Conservation (phyloP, 2,329 filamentous ascomycete genomes). For the Setomelanomma holmii region DNA sequence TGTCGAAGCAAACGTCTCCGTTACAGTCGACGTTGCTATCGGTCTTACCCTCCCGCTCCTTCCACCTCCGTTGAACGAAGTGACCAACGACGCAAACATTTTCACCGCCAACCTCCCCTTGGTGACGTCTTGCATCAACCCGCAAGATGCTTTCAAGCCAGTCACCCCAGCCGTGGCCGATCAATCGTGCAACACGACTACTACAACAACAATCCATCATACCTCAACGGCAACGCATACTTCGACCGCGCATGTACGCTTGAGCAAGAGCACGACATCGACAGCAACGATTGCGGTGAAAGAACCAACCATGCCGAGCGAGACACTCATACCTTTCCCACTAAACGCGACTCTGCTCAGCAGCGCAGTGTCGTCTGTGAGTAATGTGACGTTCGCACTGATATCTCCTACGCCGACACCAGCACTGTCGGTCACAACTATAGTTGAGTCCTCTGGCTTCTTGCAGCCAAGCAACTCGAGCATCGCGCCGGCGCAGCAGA, state of each 20-base stretch:
- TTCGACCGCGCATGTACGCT: background rate
- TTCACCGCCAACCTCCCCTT: slow-evolving; percentile 30
- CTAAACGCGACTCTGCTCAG: background rate
- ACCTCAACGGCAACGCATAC: background rate
- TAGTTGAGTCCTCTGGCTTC: slow-evolving; percentile 8
- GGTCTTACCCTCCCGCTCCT: slow-evolving; percentile 29
- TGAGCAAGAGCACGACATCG: background rate
- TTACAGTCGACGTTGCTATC: slow-evolving; percentile 27
- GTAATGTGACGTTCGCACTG: background rate
- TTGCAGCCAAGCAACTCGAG: slow-evolving; percentile 6
- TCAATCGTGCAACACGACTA: background rate
- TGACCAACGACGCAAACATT: slow-evolving; percentile 21
- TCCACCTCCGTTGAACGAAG: slow-evolving; percentile 20
- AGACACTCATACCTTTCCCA: background rate
- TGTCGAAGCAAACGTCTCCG: slow-evolving; percentile 33
- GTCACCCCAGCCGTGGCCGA: background rate
- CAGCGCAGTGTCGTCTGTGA: background rate
- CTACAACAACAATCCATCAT: background rate
- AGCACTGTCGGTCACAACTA: slow-evolving; percentile 1
- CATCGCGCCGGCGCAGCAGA: background rate
- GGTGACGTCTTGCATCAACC: slow-evolving; percentile 24
- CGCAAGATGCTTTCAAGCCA: background rate
- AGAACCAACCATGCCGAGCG: background rate
- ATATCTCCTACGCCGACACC: background rate
- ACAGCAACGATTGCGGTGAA: slow-evolving; percentile 4